Base-by-base conservation (phyloP, 2,329 filamentous ascomycete genomes). In the Diplodia seriata region DNA sequence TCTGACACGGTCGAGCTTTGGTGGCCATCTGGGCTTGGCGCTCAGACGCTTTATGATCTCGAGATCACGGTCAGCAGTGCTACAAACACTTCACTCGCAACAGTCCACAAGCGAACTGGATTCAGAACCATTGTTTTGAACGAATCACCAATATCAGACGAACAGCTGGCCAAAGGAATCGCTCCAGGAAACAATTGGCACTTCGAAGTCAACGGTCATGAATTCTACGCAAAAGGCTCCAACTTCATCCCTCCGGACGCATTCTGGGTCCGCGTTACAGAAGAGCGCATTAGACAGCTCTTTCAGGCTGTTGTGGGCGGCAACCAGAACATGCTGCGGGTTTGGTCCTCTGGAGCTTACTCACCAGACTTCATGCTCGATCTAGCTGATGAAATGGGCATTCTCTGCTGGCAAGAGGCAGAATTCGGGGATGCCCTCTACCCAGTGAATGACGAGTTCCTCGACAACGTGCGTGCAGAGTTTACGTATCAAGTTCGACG, bases 81-180 rank as follows among this genome's bases (percentile, higher is more conserved):
- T 23, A 69, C 74, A 1, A 77, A 80, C 1, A 72, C 75, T 4
- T 76, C 74, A 2, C 49, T 87, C 3, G 79, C 83, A 9, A 78
- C 76, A 0, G 78, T 85, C 7, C 84, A 78, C 2, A 88, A 87
- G 73, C 81, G 85, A 7, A 82, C 85, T 29, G 87, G 87, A 0
- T 89, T 90, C 71, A 81, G 87, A 18, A 89, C 87, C 0, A 89
- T 89, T 54, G 83, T 89, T 7, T 78, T 88, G 20, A 88, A 89
- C 68, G 80, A 85, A 72, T 80, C 80, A 1, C 82, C 83, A 3
- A 84, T 89, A 29, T 85, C 85, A 0, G 79, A 85, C 0, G 80
- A 80, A 1, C 85, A 90, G 69, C 73, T 86, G 0, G 78, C 81
- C 1, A 78, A 81, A 68, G 86, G 87, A 1, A 84, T 88, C 69